A percentile compares a stretch with the other conserved stretches of the same genome.
phyloP scores from a whole-genome alignment of 768 basidiomycete species.

The Boletus insuetus region DNA sequence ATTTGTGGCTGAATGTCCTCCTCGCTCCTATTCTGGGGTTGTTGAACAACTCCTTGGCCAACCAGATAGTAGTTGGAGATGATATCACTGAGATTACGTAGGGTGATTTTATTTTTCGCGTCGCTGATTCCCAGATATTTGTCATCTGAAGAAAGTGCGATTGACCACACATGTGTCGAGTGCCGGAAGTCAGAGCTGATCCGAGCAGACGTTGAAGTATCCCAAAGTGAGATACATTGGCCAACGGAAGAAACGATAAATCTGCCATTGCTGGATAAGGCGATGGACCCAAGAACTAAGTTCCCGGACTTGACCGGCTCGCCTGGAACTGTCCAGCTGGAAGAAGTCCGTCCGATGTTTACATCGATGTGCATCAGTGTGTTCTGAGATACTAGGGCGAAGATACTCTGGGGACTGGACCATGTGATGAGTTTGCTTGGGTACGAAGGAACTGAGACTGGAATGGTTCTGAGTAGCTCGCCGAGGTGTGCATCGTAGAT shows the following conservation, averaged over 20 bases:
- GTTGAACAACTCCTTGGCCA: neutral
- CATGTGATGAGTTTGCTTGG: neutral
- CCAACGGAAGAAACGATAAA: neutral
- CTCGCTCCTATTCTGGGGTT: neutral
- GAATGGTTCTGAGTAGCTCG: neutral
- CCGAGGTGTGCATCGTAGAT: conserved; percentile 1
- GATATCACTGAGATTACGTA: neutral
- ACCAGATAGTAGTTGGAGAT: neutral
- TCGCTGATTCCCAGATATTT: neutral
- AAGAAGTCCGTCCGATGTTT: neutral
- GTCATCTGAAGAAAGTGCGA: conserved; percentile 7
- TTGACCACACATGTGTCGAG: neutral
- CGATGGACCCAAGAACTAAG: neutral
- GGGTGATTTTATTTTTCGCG: neutral
- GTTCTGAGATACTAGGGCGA: neutral
- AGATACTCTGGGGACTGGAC: neutral
- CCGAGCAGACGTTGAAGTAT: neutral
- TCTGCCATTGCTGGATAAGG: neutral
- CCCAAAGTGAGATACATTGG: conserved; percentile 1
- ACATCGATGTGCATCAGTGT: conserved; percentile 1
- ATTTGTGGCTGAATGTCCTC: neutral
- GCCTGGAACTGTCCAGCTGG: conserved; percentile 1
- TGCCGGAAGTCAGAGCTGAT: conserved; percentile 2
- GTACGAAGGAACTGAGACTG: neutral
- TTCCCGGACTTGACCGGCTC: neutral